These are phyloP conservation scores for Globisporangium paddicum DNA, from an alignment of 352 stramenopile species.

Conservation along the genomic window DNA sequence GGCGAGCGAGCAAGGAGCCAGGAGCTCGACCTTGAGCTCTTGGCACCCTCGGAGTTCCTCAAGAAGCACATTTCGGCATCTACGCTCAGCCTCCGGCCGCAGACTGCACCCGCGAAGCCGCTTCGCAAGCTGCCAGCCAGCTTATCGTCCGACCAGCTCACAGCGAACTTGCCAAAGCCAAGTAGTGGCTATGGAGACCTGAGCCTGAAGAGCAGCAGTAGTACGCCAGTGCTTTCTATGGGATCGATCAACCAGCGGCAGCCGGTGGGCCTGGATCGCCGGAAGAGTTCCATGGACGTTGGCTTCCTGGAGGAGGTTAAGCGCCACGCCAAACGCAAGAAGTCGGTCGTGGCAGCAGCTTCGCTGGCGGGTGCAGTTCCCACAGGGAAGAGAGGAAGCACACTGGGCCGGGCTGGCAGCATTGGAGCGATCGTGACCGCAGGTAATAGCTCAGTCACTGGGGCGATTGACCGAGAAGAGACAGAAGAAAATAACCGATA, in stretches of 20 bases:
- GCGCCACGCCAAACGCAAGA: slow-evolving; percentile 22
- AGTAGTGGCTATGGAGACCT: slow-evolving; percentile 7
- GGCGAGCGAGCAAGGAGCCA: neutral
- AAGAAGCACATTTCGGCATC: slow-evolving; percentile 36
- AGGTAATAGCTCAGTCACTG: neutral
- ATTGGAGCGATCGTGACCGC: neutral
- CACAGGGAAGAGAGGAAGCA: neutral
- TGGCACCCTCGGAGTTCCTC: slow-evolving; percentile 49
- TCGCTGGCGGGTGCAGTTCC: neutral
- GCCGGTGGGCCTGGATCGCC: slow-evolving; percentile 1
- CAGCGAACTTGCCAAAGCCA: neutral
- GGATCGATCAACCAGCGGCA: neutral
- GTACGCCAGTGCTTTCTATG: neutral
- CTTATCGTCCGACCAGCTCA: neutral
- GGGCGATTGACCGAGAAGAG: neutral
- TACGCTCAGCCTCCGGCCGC: slow-evolving; percentile 29
- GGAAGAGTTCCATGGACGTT: slow-evolving; percentile 42
- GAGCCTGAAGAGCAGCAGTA: slow-evolving; percentile 4
- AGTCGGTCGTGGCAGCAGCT: slow-evolving; percentile 2
- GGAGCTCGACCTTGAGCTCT: slow-evolving; percentile 8
- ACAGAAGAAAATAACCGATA: neutral
- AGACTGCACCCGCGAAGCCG: slow-evolving; percentile 30
- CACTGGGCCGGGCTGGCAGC: neutral
- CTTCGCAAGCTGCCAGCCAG: neutral
- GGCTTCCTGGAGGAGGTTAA: slow-evolving; percentile 46